phyloP scores from a whole-genome alignment of 768 basidiomycete species.

The Tulasnella sp. region DNA sequence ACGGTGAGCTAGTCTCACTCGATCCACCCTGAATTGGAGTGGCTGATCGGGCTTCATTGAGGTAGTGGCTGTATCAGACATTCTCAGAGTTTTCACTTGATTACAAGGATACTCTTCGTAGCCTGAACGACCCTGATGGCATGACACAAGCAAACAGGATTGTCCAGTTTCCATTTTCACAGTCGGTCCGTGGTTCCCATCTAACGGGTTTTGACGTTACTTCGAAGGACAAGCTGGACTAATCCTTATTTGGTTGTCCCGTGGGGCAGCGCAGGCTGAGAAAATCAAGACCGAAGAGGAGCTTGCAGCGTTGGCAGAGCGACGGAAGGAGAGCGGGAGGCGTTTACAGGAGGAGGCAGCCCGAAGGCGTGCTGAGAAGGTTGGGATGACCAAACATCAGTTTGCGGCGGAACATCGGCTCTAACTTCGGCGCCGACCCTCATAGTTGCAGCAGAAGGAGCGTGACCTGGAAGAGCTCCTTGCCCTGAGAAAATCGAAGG shows the following conservation, averaged over 20 bases:
- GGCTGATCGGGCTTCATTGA: neutral
- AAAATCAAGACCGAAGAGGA: conserved; percentile 94
- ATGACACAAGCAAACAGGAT: conserved; percentile 65
- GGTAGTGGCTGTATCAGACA: conserved; percentile 85
- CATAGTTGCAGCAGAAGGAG: conserved; percentile 70
- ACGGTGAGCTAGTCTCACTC: conserved; percentile 6
- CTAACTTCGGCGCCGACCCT: neutral
- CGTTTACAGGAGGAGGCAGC: conserved; percentile 89
- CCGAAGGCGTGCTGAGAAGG: conserved; percentile 81
- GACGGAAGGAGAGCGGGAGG: conserved; percentile 76
- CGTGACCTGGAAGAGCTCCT: conserved; percentile 62
- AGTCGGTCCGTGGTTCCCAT: conserved; percentile 35
- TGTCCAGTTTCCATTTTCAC: conserved; percentile 81
- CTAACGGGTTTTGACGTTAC: neutral
- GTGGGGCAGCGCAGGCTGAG: conserved; percentile 28
- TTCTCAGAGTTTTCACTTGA: conserved; percentile 53
- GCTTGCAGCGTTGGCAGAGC: conserved; percentile 68
- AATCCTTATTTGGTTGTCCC: neutral
- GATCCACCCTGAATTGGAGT: neutral
- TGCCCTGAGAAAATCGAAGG: conserved; percentile 59
- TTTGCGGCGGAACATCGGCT: neutral
- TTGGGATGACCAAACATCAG: conserved; percentile 33
- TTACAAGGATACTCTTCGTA: conserved; percentile 63
- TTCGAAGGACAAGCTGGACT: conserved; percentile 9
- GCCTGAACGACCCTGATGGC: conserved; percentile 60